phyloP scores from a whole-genome alignment of 2,329 filamentous ascomycete species.

The Rutstroemia sydowiana region DNA sequence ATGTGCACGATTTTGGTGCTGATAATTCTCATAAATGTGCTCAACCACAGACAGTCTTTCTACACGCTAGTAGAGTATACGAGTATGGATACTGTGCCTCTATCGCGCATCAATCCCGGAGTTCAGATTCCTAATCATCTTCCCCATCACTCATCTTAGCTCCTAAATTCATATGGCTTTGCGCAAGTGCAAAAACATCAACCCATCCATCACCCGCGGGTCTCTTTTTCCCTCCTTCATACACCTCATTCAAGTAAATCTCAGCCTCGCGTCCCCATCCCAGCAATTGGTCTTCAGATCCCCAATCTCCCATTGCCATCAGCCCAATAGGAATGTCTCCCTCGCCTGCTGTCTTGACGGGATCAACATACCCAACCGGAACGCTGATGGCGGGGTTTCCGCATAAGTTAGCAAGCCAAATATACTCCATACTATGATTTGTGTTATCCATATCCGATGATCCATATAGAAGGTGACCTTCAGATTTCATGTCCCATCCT shows the following conservation, averaged over 20 bases:
- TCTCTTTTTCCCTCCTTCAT: conserved; percentile 43
- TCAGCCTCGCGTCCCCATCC: conserved; percentile 51
- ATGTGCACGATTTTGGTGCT: too few relatives aligned
- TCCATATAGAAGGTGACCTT: conserved; percentile 59
- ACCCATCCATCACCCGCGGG: conserved; percentile 44
- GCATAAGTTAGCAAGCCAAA: conserved; percentile 75
- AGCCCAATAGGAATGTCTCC: conserved; percentile 55
- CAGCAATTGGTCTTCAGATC: conserved; percentile 55
- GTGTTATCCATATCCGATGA: conserved; percentile 65
- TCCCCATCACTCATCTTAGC: too few relatives aligned
- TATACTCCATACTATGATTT: conserved; percentile 76
- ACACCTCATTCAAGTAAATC: conserved; percentile 43
- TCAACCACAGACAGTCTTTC: too few relatives aligned
- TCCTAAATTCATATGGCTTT: conserved; percentile 12
- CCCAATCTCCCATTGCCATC: conserved; percentile 61
- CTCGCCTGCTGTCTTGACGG: conserved; percentile 30
- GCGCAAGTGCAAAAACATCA: conserved; percentile 44
- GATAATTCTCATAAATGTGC: too few relatives aligned
- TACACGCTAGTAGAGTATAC: too few relatives aligned
- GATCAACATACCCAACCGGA: conserved; percentile 61
- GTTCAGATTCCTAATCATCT: too few relatives aligned
- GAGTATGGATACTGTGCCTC: too few relatives aligned
- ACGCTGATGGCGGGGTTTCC: conserved; percentile 70
- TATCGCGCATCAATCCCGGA: too few relatives aligned
- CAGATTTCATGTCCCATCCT: conserved; percentile 58